Percentiles rank a stretch among this genome's conserved stretches.
These are phyloP conservation scores for Boletus rubescentipes DNA, from an alignment of 768 basidiomycete species.

Conservation along the genomic window DNA sequence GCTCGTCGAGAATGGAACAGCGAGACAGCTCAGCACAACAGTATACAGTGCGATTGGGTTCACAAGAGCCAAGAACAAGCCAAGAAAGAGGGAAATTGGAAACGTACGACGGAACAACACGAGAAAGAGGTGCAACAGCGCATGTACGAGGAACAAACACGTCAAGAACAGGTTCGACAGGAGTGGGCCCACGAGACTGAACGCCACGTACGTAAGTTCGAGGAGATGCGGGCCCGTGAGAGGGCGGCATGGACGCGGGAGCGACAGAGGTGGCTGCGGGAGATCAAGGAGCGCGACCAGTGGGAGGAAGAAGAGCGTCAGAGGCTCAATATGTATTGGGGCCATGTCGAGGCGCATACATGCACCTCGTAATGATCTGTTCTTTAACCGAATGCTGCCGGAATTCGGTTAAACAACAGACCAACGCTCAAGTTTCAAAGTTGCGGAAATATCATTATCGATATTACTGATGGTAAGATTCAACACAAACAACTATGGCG, in stretches of 20 bases:
- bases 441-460: too few species aligned
- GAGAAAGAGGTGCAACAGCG: not conserved
- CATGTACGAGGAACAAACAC: slow-evolving; percentile 3
- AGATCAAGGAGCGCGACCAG: slow-evolving; percentile 14
- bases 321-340: slow-evolving; percentile 25
- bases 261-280: slow-evolving; percentile 11
- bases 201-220: not conserved
- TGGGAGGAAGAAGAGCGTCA: slow-evolving; percentile 27
- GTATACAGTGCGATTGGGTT: not conserved
- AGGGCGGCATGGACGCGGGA: not conserved
- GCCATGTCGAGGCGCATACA: slow-evolving; percentile 8
- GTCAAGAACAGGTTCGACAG: slow-evolving; percentile 1
- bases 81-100: slow-evolving; percentile 3
- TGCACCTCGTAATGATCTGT: slow-evolving; percentile 21
- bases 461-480: not conserved
- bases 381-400: too few species aligned
- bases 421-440: not conserved
- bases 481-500: slow-evolving; percentile 1
- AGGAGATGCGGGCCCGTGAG: slow-evolving; percentile 8
- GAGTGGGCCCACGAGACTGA: slow-evolving; percentile 8
- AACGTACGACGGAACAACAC: not conserved
- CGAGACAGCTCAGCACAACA: not conserved
- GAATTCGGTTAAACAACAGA: not conserved
- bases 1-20: slow-evolving; percentile 7
- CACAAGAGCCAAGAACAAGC: not conserved